Evolutionary conservation across 768 basidiomycete species (phyloP).

Genomic region (Bullera alba): DNA sequence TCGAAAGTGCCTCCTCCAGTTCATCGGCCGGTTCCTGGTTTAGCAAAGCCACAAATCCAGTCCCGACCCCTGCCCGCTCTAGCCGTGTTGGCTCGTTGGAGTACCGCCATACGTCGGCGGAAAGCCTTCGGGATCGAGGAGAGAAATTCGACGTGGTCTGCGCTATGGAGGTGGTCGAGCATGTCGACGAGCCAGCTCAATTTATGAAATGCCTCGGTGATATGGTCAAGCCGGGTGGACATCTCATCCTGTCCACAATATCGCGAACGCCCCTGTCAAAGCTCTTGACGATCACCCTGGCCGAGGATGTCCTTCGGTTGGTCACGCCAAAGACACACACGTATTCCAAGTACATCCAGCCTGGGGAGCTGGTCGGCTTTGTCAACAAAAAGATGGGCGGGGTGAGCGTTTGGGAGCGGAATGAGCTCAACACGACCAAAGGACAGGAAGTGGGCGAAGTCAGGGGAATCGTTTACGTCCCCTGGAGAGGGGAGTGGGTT

Average conservation of each 20-base stretch:
- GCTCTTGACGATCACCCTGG: conserved; percentile 64
- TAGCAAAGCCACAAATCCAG: not conserved
- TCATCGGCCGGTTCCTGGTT: conserved; percentile 18
- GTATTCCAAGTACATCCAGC: conserved; percentile 80
- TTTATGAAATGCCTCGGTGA: conserved; percentile 77
- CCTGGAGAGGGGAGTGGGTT: conserved; percentile 40
- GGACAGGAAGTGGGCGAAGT: conserved; percentile 33
- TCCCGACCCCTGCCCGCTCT: not conserved
- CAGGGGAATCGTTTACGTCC: conserved; percentile 46
- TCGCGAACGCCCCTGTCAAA: conserved; percentile 74
- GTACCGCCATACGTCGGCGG: conserved; percentile 70
- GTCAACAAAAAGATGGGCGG: conserved; percentile 58
- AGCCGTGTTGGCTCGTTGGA: conserved; percentile 46
- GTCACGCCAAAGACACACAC: conserved; percentile 87
- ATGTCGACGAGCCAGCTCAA: conserved; percentile 81
- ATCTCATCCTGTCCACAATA: conserved; percentile 90
- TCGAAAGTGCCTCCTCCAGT: not conserved
- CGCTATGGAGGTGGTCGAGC: conserved; percentile 96
- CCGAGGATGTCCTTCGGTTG: conserved; percentile 71
- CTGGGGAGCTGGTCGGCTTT: conserved; percentile 73
- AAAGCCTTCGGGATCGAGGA: conserved; percentile 59
- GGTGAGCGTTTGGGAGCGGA: conserved; percentile 30
- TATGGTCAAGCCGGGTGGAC: conserved; percentile 89
- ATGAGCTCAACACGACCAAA: conserved; percentile 27
- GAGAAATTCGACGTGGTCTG: conserved; percentile 83